These are phyloP conservation scores for Xylaria castorea DNA, from an alignment of 495 filamentous ascomycete species.

Conservation along the genomic window DNA sequence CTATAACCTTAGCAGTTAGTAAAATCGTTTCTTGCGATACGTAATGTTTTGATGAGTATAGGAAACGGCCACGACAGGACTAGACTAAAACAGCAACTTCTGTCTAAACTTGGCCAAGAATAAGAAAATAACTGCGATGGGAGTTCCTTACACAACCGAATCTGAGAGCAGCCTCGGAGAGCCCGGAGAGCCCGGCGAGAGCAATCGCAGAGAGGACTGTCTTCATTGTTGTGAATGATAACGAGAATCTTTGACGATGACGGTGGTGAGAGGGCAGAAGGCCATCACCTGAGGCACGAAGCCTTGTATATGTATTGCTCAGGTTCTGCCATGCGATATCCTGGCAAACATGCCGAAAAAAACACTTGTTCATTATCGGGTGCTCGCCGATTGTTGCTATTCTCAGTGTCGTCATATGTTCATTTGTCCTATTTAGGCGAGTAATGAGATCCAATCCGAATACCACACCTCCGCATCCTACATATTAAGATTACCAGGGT, in stretches of 20 bases:
- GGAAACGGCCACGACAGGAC: background rate
- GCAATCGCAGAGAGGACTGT: conserved; percentile 46
- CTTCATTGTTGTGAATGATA: conserved; percentile 49
- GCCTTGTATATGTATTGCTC: conserved; percentile 23
- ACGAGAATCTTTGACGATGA: conserved; percentile 12
- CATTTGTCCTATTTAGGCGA: conserved; percentile 38
- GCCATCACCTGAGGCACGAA: conserved; percentile 18
- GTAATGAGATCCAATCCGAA: conserved; percentile 29
- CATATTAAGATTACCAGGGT: conserved; percentile 22
- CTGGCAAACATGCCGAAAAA: conserved; percentile 32
- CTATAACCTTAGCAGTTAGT: background rate
- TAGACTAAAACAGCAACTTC: background rate
- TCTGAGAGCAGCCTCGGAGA: conserved; percentile 53
- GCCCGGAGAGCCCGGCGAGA: conserved; percentile 45
- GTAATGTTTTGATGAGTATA: background rate
- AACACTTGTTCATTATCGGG: conserved; percentile 14
- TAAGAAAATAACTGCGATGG: background rate
- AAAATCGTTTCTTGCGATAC: background rate
- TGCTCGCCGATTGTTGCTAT: conserved; percentile 29
- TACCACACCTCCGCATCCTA: conserved; percentile 31
- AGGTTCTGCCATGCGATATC: background rate
- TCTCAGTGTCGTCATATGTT: conserved; percentile 25
- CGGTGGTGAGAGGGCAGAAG: conserved; percentile 1
- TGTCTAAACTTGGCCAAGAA: background rate
- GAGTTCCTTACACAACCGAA: conserved; percentile 47